Evolutionary conservation across 306 rosid species (phyloP).

Genomic region (Heteromeles arbutifolia): DNA sequence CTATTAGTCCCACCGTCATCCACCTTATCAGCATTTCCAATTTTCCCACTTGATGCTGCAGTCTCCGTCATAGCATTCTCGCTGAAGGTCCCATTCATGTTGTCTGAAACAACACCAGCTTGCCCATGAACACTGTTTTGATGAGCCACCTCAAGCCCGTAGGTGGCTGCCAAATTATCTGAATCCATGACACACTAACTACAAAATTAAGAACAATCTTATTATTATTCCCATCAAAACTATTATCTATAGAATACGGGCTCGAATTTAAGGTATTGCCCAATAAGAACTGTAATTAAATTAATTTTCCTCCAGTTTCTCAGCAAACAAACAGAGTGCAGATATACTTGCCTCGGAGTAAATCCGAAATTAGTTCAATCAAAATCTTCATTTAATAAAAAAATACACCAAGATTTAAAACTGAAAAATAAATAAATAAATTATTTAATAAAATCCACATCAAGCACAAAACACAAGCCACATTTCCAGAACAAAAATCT

Average conservation of each 20-base stretch:
- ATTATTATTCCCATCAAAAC: background rate
- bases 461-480: conserved; percentile 20
- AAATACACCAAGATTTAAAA: background rate
- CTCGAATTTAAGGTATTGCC: background rate
- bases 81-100: conserved; percentile 16
- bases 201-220: conserved; percentile 13
- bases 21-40: conserved; percentile 27
- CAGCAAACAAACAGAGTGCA: conserved; percentile 14
- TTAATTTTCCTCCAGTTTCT: conserved; percentile 15
- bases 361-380: background rate
- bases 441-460: background rate
- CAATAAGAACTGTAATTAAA: background rate
- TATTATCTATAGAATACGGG: background rate
- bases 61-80: conserved; percentile 11
- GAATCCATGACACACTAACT: conserved; percentile 67
- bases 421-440: background rate
- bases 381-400: background rate
- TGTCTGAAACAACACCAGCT: conserved; percentile 25
- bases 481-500: conserved; percentile 11
- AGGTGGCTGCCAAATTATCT: conserved; percentile 27
- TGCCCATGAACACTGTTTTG: conserved; percentile 55
- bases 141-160: conserved; percentile 42
- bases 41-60: conserved; percentile 38
- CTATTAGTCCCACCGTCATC: conserved; percentile 31
- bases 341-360: background rate